phyloP scores from a whole-genome alignment of 2,329 filamentous ascomycete species.

The Alternaria postmessia region DNA sequence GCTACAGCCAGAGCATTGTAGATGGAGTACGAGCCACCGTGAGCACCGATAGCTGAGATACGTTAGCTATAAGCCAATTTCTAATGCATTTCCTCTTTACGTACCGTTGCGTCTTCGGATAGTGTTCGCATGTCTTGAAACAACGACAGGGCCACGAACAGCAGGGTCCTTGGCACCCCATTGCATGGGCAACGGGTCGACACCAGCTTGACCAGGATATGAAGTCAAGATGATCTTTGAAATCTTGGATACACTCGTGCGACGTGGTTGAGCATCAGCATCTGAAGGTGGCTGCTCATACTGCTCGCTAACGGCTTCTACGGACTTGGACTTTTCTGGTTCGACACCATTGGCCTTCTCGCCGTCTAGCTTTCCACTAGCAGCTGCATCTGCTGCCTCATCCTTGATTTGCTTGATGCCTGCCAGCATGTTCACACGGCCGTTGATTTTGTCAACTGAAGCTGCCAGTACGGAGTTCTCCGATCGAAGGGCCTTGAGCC shows the following conservation, averaged over 20 bases:
- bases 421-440: constrained; percentile 67
- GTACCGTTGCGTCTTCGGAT: constrained; percentile 82
- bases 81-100: constrained; percentile 12
- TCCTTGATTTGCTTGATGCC: constrained; percentile 66
- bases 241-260: constrained; percentile 57
- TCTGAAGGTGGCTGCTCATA: constrained; percentile 48
- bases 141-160: constrained; percentile 85
- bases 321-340: constrained; percentile 45
- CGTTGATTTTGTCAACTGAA: constrained; percentile 67
- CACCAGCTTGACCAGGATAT: constrained; percentile 92
- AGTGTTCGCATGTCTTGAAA: constrained; percentile 77
- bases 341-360: constrained; percentile 46
- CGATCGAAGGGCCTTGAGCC: constrained; percentile 63
- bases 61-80: constrained; percentile 21
- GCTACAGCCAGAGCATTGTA: constrained; percentile 94
- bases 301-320: constrained; percentile 51
- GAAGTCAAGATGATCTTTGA: constrained; percentile 77
- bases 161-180: constrained; percentile 83
- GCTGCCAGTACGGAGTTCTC: constrained; percentile 65
- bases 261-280: constrained; percentile 47
- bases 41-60: constrained; percentile 68
- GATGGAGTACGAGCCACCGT: constrained; percentile 93
- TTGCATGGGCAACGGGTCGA: constrained; percentile 86
- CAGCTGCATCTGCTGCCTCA: constrained; percentile 50
- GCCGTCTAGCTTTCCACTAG: constrained; percentile 27